Conservation (phyloP, 305 asterid species). For the Fraxinus paxiana region DNA sequence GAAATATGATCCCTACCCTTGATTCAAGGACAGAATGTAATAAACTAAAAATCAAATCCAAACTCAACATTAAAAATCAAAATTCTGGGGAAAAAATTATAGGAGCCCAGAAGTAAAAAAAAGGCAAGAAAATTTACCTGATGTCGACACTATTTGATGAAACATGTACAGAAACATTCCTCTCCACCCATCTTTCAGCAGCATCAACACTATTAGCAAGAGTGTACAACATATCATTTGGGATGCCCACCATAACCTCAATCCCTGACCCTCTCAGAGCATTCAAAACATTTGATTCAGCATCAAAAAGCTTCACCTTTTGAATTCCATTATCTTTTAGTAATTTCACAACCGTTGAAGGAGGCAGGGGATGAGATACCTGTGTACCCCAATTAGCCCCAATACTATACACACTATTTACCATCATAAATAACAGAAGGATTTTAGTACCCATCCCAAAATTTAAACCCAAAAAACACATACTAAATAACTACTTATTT, state of each 20-base stretch:
- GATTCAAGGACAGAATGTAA: neutral
- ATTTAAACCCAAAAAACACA: slow-evolving; percentile 26
- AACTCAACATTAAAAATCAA: neutral
- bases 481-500: neutral
- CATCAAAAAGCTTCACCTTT: slow-evolving; percentile 82
- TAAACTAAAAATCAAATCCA: neutral
- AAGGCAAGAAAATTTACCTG: slow-evolving; percentile 39
- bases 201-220: slow-evolving; percentile 59
- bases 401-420: slow-evolving; percentile 41
- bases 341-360: slow-evolving; percentile 54
- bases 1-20: neutral
- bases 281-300: slow-evolving; percentile 48
- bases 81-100: neutral
- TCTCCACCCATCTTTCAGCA: slow-evolving; percentile 83
- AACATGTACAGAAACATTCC: slow-evolving; percentile 69
- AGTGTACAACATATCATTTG: slow-evolving; percentile 68
- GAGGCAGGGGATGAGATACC: slow-evolving; percentile 67
- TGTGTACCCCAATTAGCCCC: slow-evolving; percentile 97
- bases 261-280: slow-evolving; percentile 79
- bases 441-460: slow-evolving; percentile 11
- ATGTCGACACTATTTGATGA: slow-evolving; percentile 71
- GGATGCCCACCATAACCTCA: slow-evolving; percentile 91
- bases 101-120: neutral
- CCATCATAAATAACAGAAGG: slow-evolving; percentile 23
- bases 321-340: slow-evolving; percentile 74